Evolutionary conservation across 495 filamentous ascomycete species (phyloP).

Genomic region (Thozetella sp.): DNA sequence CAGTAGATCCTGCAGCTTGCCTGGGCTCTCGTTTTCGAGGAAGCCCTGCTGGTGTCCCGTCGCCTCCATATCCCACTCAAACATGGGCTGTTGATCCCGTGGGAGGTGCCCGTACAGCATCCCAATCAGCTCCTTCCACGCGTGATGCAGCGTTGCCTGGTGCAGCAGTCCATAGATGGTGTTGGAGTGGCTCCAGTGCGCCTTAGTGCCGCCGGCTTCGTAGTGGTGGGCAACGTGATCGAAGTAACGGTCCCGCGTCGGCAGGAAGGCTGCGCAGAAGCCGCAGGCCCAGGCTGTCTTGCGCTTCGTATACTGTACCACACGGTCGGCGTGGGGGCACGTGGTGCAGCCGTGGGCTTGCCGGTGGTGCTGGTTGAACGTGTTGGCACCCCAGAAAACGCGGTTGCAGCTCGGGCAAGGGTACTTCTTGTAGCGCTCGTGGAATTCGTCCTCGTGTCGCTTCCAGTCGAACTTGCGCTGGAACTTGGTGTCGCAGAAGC

Average conservation of each 20-base stretch:
- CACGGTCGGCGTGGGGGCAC: constrained; percentile 46
- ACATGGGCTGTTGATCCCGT: constrained; percentile 42
- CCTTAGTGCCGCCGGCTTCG: constrained; percentile 45
- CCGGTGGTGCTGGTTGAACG: constrained; percentile 54
- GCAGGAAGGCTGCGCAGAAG: constrained; percentile 48
- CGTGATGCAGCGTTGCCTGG: constrained; percentile 45
- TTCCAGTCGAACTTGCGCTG: constrained; percentile 57
- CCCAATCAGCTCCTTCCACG: constrained; percentile 43
- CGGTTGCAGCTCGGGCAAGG: constrained; percentile 50
- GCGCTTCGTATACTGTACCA: constrained; percentile 36
- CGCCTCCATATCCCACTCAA: constrained; percentile 43
- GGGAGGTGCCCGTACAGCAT: constrained; percentile 37
- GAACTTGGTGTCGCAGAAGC: constrained; percentile 50
- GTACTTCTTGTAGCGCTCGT: constrained; percentile 52
- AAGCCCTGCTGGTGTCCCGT: constrained; percentile 51
- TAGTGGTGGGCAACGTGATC: constrained; percentile 53
- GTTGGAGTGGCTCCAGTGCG: constrained; percentile 49
- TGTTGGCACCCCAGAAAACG: constrained; percentile 51
- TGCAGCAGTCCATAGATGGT: constrained; percentile 53
- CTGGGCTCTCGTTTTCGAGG: constrained; percentile 45
- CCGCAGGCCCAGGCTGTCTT: constrained; percentile 44
- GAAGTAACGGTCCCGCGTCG: constrained; percentile 47
- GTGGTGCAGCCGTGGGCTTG: constrained; percentile 50
- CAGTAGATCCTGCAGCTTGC: constrained; percentile 49
- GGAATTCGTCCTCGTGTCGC: constrained; percentile 53